Conservation (phyloP, 2,329 filamentous ascomycete species). For the Aspergillus glaucus region DNA sequence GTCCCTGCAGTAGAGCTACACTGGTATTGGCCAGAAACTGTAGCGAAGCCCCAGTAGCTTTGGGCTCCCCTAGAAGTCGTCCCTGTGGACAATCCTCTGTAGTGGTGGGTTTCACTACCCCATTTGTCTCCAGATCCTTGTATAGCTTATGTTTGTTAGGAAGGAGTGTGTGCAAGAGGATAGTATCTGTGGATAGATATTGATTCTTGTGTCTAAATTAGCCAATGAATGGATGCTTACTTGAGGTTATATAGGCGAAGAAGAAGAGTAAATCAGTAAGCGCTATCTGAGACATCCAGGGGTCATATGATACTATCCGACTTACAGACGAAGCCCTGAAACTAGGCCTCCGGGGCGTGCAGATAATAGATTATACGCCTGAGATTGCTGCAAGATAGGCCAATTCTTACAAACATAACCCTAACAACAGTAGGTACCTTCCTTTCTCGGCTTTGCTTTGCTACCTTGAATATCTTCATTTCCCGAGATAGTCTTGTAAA, state of each 20-base stretch:
- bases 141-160: not conserved
- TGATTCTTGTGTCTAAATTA: not conserved
- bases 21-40: too few species aligned
- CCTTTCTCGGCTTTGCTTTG: too few species aligned
- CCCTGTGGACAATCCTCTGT: too few species aligned
- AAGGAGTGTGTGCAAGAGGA: not conserved
- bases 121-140: too few species aligned
- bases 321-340: not conserved
- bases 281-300: not conserved
- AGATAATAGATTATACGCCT: not conserved
- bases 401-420: too few species aligned
- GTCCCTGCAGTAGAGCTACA: too few species aligned
- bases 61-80: too few species aligned
- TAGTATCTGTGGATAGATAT: not conserved
- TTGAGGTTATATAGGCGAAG: not conserved
- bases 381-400: not conserved
- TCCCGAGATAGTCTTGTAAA: too few species aligned
- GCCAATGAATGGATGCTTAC: not conserved
- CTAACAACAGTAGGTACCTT: too few species aligned
- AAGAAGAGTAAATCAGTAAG: not conserved
- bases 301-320: not conserved
- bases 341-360: not conserved
- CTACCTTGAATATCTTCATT: too few species aligned
- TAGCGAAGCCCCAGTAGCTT: too few species aligned
- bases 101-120: too few species aligned